Evolutionary conservation across 2,329 filamentous ascomycete species (phyloP), one percentile per base, ranked within the genome.

Genomic region (Gliomastix tumulicola): DNA sequence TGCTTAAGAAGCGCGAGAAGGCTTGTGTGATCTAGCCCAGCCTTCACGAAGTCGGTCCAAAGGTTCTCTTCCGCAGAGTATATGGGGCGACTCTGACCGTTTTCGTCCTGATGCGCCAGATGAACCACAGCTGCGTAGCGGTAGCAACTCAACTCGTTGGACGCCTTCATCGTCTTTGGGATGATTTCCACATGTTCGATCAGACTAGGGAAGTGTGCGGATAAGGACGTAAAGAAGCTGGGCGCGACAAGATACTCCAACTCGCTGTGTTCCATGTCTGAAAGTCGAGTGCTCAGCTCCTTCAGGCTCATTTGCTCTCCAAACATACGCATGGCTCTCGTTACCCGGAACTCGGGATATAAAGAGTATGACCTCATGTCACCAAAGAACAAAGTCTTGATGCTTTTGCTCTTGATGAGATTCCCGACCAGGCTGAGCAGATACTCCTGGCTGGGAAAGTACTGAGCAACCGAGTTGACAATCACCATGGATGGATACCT

Each of bases 91-190:
- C 22, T n/a, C 9, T 9, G 9, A 9, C 22, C 35, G 18, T 21
- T 6, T 13, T 34, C 22, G n/a, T 42, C 27, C 6, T 20, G 11
- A 5, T 30, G 18, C 15, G 45, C 33, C 8, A 45, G 22, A 32
- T 52, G 39, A 2, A 53, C 9, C 4, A 53, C 43, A 6, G 49
- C 50, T 1, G 44, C 41, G 27, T 50, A 54, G 3, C 50, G 46
- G 27, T 49, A 53, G 4, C 32, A 32, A 35, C 46, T 51, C 5
- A 53, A 39, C 31, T 53, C 50, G 12, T 52, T 51, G 4, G 40
- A 47, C 2, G 48, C 49, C n/a, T 34, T 30, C 46, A 53, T 50
- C n/a, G 33, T 45, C 36, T 52, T 53, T 9, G 49, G 47, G 0
- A 52, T 7, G 32, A 53, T 47, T 20, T 49, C 46, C 6, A 52